Percentiles rank a stretch among this genome's conserved stretches.
phyloP scores from a whole-genome alignment of 495 filamentous ascomycete genomes.

The Aspergillus cristatus region DNA sequence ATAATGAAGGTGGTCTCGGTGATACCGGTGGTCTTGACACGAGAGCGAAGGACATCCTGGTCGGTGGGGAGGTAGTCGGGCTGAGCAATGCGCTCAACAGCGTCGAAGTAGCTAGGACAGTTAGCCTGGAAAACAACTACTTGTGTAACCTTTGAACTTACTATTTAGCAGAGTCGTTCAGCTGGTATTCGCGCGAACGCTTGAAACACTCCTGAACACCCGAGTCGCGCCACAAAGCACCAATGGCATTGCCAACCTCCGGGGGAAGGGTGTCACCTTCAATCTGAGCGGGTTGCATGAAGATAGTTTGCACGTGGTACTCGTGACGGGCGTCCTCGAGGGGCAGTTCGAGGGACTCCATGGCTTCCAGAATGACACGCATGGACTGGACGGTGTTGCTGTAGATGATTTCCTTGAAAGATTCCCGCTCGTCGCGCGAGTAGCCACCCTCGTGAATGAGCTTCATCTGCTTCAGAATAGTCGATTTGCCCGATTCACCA shows the following conservation, averaged over 20 bases:
- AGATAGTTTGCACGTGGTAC: constrained; percentile 91
- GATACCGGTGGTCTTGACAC: constrained; percentile 99
- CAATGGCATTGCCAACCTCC: constrained; percentile 90
- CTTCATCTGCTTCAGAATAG: constrained; percentile 98
- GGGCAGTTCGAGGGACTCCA: constrained; percentile 87
- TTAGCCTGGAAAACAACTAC: constrained; percentile 2
- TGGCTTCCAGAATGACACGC: constrained; percentile 92
- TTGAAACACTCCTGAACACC: constrained; percentile 95
- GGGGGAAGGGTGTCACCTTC: constrained; percentile 90
- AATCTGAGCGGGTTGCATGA: constrained; percentile 92
- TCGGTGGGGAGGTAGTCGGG: constrained; percentile 95
- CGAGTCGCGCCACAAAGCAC: constrained; percentile 85
- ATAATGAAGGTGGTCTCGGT: constrained; percentile 98
- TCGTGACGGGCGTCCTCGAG: constrained; percentile 80
- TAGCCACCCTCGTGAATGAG: constrained; percentile 50
- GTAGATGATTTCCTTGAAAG: constrained; percentile 92
- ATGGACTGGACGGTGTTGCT: constrained; percentile 95
- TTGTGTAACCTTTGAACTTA: constrained; percentile 42
- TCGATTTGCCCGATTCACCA: constrained; percentile 99
- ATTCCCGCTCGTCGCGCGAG: constrained; percentile 48
- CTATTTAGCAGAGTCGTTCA: constrained; percentile 98
- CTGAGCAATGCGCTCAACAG: constrained; percentile 82
- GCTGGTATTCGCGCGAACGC: constrained; percentile 89
- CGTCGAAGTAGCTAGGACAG: constrained; percentile 82
- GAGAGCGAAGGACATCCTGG: constrained; percentile 93